Evolutionary conservation across 371 early-diverging fungal species (phyloP), one percentile per base, ranked within the genome.

Genomic region (Conidiobolus incongruus): DNA sequence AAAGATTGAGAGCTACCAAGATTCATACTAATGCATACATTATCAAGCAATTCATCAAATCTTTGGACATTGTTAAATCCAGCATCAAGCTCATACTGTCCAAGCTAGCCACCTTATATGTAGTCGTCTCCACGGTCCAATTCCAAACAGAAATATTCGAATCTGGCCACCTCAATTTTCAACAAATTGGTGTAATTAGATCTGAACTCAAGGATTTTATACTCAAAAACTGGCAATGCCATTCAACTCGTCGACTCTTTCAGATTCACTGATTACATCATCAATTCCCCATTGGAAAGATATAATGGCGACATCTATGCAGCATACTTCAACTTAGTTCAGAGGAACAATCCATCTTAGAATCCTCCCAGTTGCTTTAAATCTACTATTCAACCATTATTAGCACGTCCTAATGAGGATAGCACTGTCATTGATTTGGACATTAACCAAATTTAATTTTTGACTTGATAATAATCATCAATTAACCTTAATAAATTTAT

Each of bases 221-320:
- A 15, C 64, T 62, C 22, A 52, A 63, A 13, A 55, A 83, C 15
- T 67, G 87, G 2, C 74, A 67, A 81, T 30, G 80, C 78, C 11
- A 64, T 83, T 19, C 60, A 73, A 0, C 56, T 81, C 8, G 81
- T 80, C 2, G 83, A 82, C 48, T 66, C 80, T 1, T 79, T 81
- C 55, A 81, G 70, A 38, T 56, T 79, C 19, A 67, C 82, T 2
- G 86, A 86, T 38, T 72, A 72, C 41, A 56, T 60, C 24, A 62
- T 86, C 16, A 70, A 79, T 52, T 77, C 79, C 19, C 75, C 82
- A 4, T 51, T 86, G 7, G 87, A 80, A 29, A 62, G 71, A 10
- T 65, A 56, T 16, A 82, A 82, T 44, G 85, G 82, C 32, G 62
- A 71, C 31, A 69, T 76, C 4, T 86, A 87, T 53, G 33, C 15